A percentile compares a stretch with the other conserved stretches of the same genome.
Conservation (phyloP, 495 filamentous ascomycete species). For the Chaetomium tenue region DNA sequence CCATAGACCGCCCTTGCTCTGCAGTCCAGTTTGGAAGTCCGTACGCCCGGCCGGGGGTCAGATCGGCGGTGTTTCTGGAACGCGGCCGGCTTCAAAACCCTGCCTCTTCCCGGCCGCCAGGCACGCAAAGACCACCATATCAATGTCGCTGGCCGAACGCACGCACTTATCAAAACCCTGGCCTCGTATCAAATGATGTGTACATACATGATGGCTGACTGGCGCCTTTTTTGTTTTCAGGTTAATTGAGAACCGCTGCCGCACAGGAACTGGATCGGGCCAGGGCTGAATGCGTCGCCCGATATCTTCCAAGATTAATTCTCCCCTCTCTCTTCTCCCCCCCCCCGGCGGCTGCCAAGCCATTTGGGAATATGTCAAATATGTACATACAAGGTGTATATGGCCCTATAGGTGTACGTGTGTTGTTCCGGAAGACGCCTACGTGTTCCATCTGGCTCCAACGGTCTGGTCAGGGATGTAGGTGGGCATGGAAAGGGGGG, state of each 20-base stretch:
- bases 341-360: neutral
- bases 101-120: slow-evolving; percentile 3
- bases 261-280: neutral
- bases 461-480: too few relatives aligned
- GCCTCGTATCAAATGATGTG: neutral
- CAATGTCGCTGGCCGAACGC: neutral
- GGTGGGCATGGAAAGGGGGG: neutral
- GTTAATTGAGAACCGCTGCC: neutral
- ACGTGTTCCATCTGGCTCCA: neutral
- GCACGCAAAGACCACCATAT: neutral
- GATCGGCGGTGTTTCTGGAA: slow-evolving; percentile 1
- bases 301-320: slow-evolving; percentile 15
- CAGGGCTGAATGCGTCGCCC: neutral
- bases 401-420: neutral
- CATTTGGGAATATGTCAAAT: neutral
- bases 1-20: neutral
- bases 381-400: neutral
- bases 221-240: neutral
- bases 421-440: neutral
- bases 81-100: neutral
- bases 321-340: neutral
- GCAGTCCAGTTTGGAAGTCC: neutral
- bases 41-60: neutral
- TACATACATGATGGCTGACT: neutral
- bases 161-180: neutral